Conservation (phyloP, 495 filamentous ascomycete genomes). For the Penicillium verhagenii region DNA sequence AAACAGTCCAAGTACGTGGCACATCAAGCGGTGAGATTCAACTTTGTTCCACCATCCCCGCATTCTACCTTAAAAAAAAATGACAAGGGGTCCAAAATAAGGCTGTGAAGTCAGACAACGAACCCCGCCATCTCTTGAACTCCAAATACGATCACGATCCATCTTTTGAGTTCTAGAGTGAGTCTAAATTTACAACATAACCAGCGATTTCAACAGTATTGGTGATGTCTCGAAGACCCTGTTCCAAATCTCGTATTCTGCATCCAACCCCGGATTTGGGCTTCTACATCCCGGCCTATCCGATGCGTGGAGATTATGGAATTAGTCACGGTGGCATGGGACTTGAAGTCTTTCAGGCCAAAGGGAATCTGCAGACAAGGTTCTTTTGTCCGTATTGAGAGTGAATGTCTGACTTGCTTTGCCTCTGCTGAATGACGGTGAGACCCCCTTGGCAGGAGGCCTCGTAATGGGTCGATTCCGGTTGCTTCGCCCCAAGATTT, state of each 20-base stretch:
- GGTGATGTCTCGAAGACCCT: conserved; percentile 15
- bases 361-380: not conserved
- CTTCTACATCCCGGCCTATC: conserved; percentile 15
- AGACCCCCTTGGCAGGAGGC: not conserved
- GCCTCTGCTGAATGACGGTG: not conserved
- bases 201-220: conserved; percentile 1
- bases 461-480: too few species aligned
- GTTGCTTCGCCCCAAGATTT: too few species aligned
- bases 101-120: not conserved
- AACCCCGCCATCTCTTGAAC: not conserved
- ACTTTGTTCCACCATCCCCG: not conserved
- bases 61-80: not conserved
- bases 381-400: not conserved
- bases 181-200: not conserved
- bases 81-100: too few species aligned
- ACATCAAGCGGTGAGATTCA: not conserved
- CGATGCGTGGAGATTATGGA: not conserved
- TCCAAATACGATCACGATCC: not conserved
- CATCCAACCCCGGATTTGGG: conserved; percentile 10
- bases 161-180: not conserved
- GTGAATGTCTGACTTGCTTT: not conserved
- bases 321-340: not conserved
- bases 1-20: not conserved
- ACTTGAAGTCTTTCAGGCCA: not conserved
- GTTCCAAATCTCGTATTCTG: conserved; percentile 38